Evolutionary conservation across 768 basidiomycete species (phyloP).

Genomic region (Lentinula boryana): DNA sequence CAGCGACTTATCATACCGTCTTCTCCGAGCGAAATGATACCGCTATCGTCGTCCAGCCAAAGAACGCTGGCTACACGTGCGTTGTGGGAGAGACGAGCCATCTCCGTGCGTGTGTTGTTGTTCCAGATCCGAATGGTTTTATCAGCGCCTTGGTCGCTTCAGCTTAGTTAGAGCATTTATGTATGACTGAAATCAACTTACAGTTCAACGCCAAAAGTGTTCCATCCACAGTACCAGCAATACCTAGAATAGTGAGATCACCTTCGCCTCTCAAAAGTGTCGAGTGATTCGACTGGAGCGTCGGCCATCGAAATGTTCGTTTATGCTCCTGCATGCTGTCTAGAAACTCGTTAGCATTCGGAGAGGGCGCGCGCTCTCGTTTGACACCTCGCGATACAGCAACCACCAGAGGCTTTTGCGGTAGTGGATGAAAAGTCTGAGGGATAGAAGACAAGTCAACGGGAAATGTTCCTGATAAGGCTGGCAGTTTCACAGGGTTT

Average conservation of each 20-base stretch:
- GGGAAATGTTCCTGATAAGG: not conserved
- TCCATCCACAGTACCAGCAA: conserved; percentile 51
- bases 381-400: conserved; percentile 27
- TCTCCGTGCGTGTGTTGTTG: conserved; percentile 39
- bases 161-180: not conserved
- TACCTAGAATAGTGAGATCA: conserved; percentile 37
- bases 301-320: conserved; percentile 42
- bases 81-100: conserved; percentile 51
- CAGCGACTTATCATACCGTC: conserved; percentile 58
- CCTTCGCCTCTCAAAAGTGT: conserved; percentile 38
- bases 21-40: conserved; percentile 48
- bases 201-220: conserved; percentile 52
- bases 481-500: not conserved
- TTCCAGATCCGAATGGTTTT: conserved; percentile 61
- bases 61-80: conserved; percentile 39
- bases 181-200: conserved; percentile 22
- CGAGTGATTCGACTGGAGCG: conserved; percentile 29
- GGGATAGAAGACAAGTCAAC: not conserved
- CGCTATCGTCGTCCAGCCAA: conserved; percentile 57
- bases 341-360: conserved; percentile 8
- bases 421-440: conserved; percentile 22
- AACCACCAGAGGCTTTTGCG: conserved; percentile 20
- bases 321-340: conserved; percentile 25
- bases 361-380: conserved; percentile 22
- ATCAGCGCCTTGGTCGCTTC: conserved; percentile 39